phyloP scores from a whole-genome alignment of 352 stramenopile species.

The Globisporangium camurandrum region DNA sequence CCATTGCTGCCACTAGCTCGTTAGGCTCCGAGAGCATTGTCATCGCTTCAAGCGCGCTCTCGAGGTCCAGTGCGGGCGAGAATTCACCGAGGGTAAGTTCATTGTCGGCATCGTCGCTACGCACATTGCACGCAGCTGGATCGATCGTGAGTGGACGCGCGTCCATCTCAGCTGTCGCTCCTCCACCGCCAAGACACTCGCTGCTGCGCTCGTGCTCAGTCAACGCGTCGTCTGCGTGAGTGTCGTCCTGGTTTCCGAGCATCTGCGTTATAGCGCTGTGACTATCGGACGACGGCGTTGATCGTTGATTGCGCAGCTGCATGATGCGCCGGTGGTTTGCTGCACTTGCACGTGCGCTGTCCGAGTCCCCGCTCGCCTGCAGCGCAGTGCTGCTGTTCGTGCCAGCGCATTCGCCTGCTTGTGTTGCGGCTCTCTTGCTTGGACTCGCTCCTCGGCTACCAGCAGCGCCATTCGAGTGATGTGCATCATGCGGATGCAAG shows the following conservation, averaged over 20 bases:
- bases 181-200: conserved; percentile 1
- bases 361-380: not conserved
- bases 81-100: conserved; percentile 33
- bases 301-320: conserved; percentile 37
- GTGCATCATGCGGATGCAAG: too few relatives aligned
- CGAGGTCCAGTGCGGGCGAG: conserved; percentile 45
- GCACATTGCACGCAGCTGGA: not conserved
- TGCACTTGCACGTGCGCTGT: conserved; percentile 17
- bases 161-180: conserved; percentile 18
- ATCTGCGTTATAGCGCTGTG: not conserved
- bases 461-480: too few relatives aligned
- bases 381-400: not conserved
- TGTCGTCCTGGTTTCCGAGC: conserved; percentile 3
- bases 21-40: not conserved
- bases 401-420: not conserved
- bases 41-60: conserved; percentile 32
- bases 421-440: not conserved
- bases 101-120: not conserved
- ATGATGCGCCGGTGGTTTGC: conserved; percentile 54
- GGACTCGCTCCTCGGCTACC: not conserved
- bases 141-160: conserved; percentile 7
- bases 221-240: not conserved
- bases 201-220: conserved; percentile 13
- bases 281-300: conserved; percentile 1
- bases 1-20: not conserved